Conservation (phyloP, 768 basidiomycete genomes). For the Naganishia vishniacii region DNA sequence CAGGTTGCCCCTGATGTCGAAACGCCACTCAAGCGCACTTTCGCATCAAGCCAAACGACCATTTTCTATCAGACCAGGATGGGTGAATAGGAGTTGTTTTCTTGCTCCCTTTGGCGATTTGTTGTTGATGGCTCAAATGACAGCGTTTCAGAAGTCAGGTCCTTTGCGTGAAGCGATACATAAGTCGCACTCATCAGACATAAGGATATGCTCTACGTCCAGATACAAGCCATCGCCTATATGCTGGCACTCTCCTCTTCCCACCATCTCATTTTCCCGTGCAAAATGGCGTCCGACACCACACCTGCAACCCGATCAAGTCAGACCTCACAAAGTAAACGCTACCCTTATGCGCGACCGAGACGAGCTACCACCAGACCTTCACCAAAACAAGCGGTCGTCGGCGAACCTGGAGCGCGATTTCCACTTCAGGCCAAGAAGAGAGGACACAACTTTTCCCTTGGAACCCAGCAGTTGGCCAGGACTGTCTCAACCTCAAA, state of each 20-base stretch:
- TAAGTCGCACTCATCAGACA: too few relatives aligned
- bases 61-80: too few relatives aligned
- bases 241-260: background rate
- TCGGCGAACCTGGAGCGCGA: background rate
- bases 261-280: background rate
- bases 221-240: background rate
- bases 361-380: constrained; percentile 4
- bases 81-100: background rate
- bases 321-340: background rate
- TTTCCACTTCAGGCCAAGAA: constrained; percentile 8
- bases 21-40: background rate
- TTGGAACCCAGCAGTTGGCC: background rate
- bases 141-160: background rate
- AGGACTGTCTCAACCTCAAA: constrained; percentile 2
- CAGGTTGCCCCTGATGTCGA: background rate
- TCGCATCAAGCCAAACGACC: background rate
- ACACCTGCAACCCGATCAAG: background rate
- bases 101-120: background rate
- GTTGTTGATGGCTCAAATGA: background rate
- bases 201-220: too few relatives aligned
- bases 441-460: constrained; percentile 9
- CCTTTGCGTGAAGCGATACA: background rate
- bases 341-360: constrained; percentile 17
- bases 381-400: background rate
- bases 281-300: background rate